Conservation (phyloP, 2,329 filamentous ascomycete species). For the Ophiostoma sp. region DNA sequence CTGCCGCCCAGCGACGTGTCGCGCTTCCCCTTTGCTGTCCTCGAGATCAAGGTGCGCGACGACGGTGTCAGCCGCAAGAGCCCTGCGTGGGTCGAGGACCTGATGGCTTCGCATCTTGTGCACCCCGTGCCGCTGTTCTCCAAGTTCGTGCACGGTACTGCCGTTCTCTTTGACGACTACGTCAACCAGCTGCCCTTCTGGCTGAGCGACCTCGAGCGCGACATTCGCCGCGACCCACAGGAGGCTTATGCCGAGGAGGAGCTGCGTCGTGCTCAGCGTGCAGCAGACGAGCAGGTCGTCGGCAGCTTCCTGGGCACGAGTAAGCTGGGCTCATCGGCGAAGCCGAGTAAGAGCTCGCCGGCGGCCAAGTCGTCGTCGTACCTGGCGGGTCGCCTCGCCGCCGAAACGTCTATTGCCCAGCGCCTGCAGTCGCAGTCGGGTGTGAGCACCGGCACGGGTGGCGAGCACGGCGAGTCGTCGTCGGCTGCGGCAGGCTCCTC, state of each 20-base stretch:
- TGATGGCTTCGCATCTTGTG: conserved; percentile 90
- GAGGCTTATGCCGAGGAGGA: conserved; percentile 90
- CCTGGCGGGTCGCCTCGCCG: conserved; percentile 54
- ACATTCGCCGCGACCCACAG: conserved; percentile 92
- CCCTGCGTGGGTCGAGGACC: conserved; percentile 83
- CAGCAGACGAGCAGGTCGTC: conserved; percentile 84
- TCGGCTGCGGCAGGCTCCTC: background rate
- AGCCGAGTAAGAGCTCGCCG: conserved; percentile 64
- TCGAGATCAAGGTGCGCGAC: conserved; percentile 88
- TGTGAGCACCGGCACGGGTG: conserved; percentile 36
- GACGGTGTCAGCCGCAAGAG: conserved; percentile 60
- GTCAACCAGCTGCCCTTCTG: conserved; percentile 97
- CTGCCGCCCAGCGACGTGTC: conserved; percentile 90
- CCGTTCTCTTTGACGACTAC: conserved; percentile 88
- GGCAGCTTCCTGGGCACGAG: conserved; percentile 76
- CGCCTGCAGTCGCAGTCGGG: conserved; percentile 15
- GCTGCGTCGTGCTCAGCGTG: conserved; percentile 74
- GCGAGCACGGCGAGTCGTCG: conserved; percentile 1
- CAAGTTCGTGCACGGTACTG: conserved; percentile 94
- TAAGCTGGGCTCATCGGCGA: conserved; percentile 55
- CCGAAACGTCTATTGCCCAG: conserved; percentile 28
- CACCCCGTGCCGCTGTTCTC: conserved; percentile 88
- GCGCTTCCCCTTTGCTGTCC: conserved; percentile 83
- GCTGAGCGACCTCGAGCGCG: conserved; percentile 85
- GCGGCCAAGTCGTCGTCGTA: conserved; percentile 60